phyloP scores from a whole-genome alignment of 441 rosid genomes.

The Adansonia gregorii region DNA sequence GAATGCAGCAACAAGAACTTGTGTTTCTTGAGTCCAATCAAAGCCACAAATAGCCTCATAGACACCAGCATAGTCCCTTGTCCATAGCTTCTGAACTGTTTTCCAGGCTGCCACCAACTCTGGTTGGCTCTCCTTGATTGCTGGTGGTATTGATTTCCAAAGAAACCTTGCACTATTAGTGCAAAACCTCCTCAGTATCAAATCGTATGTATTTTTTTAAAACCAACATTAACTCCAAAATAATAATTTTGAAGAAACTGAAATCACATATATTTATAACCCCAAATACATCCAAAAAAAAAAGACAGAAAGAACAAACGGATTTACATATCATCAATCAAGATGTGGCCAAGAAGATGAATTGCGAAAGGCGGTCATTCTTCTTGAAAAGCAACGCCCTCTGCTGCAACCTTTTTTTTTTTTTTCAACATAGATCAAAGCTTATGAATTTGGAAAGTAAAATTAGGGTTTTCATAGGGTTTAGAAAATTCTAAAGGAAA shows the following conservation, averaged over 20 bases:
- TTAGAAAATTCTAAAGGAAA: background rate
- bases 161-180: conserved; percentile 87
- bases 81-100: conserved; percentile 87
- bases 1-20: conserved; percentile 67
- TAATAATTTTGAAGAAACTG: background rate
- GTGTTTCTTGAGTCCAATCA: conserved; percentile 77
- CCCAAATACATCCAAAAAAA: background rate
- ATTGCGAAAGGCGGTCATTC: conserved; percentile 95
- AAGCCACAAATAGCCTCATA: conserved; percentile 65
- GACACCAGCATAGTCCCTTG: conserved; percentile 71
- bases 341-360: conserved; percentile 82
- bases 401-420: conserved; percentile 60
- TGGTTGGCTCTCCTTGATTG: conserved; percentile 23
- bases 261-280: background rate
- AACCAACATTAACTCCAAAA: background rate
- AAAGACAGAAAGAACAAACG: background rate
- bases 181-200: conserved; percentile 30
- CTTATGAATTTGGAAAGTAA: background rate
- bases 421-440: background rate
- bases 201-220: background rate
- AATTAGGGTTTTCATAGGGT: conserved; percentile 20
- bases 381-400: conserved; percentile 66
- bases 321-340: conserved; percentile 68
- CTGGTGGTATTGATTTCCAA: conserved; percentile 75
- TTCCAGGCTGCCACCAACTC: conserved; percentile 81